These are phyloP conservation scores for Dothistroma septosporum DNA, from an alignment of 2,329 filamentous ascomycete genomes.

Conservation along the genomic window DNA sequence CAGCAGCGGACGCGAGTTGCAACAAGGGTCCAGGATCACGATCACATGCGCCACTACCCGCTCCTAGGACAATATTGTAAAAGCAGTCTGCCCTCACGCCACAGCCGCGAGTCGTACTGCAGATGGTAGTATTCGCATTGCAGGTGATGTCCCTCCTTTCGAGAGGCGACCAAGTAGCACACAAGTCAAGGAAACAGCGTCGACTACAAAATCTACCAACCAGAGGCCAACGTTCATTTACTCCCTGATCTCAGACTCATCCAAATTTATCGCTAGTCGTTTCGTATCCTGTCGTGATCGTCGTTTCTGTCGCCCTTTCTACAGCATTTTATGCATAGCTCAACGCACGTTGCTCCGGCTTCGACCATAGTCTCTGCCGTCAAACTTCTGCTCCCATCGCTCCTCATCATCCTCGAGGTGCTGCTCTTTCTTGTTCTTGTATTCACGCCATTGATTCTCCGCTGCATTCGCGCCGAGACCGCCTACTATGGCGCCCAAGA, in stretches of 20 bases:
- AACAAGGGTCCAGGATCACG: background rate
- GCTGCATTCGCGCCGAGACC: constrained; percentile 34
- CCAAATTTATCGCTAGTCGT: background rate
- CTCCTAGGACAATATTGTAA: background rate
- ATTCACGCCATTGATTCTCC: constrained; percentile 33
- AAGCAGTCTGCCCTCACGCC: background rate
- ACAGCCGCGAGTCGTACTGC: too few species aligned
- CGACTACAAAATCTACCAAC: background rate
- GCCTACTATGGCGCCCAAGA: constrained; percentile 34
- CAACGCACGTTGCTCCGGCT: constrained; percentile 23
- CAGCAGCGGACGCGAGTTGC: background rate
- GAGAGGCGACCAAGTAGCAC: too few species aligned
- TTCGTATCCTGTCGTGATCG: background rate
- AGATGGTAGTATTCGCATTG: too few species aligned
- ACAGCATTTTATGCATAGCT: constrained; percentile 5
- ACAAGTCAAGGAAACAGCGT: too few species aligned
- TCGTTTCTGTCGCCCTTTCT: background rate
- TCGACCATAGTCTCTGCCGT: constrained; percentile 13
- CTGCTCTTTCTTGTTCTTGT: constrained; percentile 26
- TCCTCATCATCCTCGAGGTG: constrained; percentile 18
- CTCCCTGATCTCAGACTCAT: background rate
- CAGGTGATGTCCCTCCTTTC: too few species aligned
- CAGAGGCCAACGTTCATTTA: background rate
- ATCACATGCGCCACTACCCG: background rate
- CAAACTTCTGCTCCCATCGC: constrained; percentile 17